Evolutionary conservation across 495 filamentous ascomycete genomes (phyloP).

Genomic region (Aspergillus baeticus): DNA sequence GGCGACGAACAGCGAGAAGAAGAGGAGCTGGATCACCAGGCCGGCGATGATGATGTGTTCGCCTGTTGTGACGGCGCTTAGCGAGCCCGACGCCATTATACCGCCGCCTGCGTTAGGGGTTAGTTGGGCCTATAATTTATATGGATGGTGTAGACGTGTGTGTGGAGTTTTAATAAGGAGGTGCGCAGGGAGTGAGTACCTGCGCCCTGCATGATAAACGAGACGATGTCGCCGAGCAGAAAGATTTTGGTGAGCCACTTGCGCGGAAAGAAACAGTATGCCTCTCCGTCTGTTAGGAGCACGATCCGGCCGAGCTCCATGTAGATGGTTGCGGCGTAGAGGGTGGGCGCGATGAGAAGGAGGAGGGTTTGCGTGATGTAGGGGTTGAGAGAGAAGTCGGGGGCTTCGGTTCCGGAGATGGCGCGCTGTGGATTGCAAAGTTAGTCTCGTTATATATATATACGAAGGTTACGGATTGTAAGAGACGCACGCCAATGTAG

Average conservation of each 20-base stretch:
- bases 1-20: constrained; percentile 43
- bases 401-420: not conserved
- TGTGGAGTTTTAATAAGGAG: too few species aligned
- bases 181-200: not conserved
- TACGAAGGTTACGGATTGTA: constrained; percentile 18
- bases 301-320: constrained; percentile 57
- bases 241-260: constrained; percentile 32
- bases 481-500: constrained; percentile 39
- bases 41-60: constrained; percentile 42
- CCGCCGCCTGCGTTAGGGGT: constrained; percentile 19
- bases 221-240: constrained; percentile 32
- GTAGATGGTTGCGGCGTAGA: constrained; percentile 56
- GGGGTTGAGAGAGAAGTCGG: not conserved
- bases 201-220: constrained; percentile 25
- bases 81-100: constrained; percentile 22
- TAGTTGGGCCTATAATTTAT: too few species aligned
- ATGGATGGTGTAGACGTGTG: too few species aligned
- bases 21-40: constrained; percentile 37
- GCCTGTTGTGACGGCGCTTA: constrained; percentile 20
- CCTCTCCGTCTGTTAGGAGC: constrained; percentile 42
- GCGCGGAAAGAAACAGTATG: constrained; percentile 22
- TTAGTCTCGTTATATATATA: not conserved
- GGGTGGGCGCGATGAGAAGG: constrained; percentile 37
- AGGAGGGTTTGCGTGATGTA: constrained; percentile 42
- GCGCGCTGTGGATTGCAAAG: not conserved